Evolutionary conservation across 2,329 filamentous ascomycete species (phyloP).

Genomic region (Sclerotinia glacialis): DNA sequence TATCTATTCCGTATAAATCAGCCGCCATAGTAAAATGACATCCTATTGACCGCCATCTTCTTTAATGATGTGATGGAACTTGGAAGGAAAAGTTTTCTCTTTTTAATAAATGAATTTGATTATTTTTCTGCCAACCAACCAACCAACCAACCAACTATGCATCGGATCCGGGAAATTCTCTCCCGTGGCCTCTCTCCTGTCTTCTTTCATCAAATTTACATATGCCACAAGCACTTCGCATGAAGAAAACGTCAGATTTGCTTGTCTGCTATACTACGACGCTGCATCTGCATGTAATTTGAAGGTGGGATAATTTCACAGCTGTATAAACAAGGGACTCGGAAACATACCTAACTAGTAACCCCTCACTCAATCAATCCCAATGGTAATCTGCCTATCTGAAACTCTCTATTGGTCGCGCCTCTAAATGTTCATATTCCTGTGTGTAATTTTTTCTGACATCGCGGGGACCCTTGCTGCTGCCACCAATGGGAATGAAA

Average conservation of each 20-base stretch:
- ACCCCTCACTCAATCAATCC: conserved; percentile 17
- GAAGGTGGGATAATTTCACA: conserved; percentile 17
- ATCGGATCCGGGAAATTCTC: conserved; percentile 3
- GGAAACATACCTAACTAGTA: no score
- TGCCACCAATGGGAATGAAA: background rate
- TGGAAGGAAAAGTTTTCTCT: conserved; percentile 10
- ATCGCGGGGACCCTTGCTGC: conserved; percentile 20
- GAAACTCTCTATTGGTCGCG: conserved; percentile 16
- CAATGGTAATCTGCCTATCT: conserved; percentile 21
- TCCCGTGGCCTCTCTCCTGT: background rate
- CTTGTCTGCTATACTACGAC: conserved; percentile 5
- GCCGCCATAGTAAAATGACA: background rate
- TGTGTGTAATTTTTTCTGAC: conserved; percentile 22
- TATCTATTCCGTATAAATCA: no score
- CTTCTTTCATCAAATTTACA: background rate
- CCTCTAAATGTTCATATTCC: conserved; percentile 7
- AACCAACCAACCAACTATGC: background rate
- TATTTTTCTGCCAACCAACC: conserved; percentile 13
- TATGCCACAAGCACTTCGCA: conserved; percentile 5
- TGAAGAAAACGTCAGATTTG: conserved; percentile 5
- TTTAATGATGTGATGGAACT: background rate
- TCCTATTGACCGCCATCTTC: background rate
- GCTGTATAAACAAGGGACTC: background rate
- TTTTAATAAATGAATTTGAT: background rate
- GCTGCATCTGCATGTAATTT: background rate